Percentiles rank a stretch among this genome's conserved stretches.
Conservation (phyloP, 495 filamentous ascomycete species). For the Glarea lozoyensis region DNA sequence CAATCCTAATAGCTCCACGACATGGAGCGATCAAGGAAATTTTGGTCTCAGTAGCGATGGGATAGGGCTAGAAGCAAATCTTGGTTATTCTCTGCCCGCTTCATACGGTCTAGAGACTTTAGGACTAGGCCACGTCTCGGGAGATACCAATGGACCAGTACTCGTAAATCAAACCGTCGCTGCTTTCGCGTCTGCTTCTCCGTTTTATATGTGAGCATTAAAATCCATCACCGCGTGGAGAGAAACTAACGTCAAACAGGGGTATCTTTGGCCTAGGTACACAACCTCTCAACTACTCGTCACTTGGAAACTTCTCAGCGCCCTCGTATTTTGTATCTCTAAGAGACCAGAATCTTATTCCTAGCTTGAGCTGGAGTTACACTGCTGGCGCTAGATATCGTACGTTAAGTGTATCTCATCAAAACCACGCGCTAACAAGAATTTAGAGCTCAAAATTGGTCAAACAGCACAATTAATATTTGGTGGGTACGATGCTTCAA, state of each 20-base stretch:
- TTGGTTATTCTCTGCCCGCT: slow-evolving; percentile 33
- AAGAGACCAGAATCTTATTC: slow-evolving; percentile 36
- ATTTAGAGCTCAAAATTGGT: slow-evolving; percentile 33
- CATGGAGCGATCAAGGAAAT: slow-evolving; percentile 31
- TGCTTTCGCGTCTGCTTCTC: slow-evolving; percentile 29
- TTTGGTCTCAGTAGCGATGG: slow-evolving; percentile 29
- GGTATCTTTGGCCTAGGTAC: slow-evolving; percentile 15
- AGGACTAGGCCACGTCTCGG: slow-evolving; percentile 30
- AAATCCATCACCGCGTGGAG: not conserved
- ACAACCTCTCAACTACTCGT: slow-evolving; percentile 25
- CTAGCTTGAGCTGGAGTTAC: slow-evolving; percentile 47
- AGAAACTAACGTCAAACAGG: slow-evolving; percentile 9
- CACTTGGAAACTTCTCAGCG: slow-evolving; percentile 20
- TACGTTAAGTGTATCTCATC: slow-evolving; percentile 20
- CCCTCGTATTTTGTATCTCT: slow-evolving; percentile 41
- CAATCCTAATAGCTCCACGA: slow-evolving; percentile 38
- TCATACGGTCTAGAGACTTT: slow-evolving; percentile 43
- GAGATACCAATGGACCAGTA: slow-evolving; percentile 25
- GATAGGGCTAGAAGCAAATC: slow-evolving; percentile 31
- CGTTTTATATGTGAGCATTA: slow-evolving; percentile 38
- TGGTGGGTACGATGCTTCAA: slow-evolving; percentile 44
- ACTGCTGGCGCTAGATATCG: slow-evolving; percentile 47
- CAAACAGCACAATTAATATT: slow-evolving; percentile 44
- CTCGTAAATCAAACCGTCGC: slow-evolving; percentile 39
- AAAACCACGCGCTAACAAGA: slow-evolving; percentile 1